A percentile compares a stretch with the other conserved stretches of the same genome.
These are phyloP conservation scores for Auxenochlorella protothecoides DNA, from an alignment of 139 green algal species.

Conservation along the genomic window DNA sequence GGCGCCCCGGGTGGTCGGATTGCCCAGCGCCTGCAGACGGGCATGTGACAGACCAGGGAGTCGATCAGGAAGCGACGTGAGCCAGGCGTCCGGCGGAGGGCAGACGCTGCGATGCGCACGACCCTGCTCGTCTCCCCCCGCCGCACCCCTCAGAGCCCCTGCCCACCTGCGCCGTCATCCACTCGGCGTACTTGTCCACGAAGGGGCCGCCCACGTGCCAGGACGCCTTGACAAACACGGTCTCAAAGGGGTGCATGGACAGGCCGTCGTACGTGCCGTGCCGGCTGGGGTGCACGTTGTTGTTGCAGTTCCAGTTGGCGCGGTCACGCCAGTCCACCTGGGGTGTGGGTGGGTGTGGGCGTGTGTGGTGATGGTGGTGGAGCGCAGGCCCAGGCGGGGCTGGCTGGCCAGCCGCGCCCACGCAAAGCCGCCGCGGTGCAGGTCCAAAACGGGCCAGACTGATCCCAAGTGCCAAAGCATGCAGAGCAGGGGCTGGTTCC, in stretches of 20 bases:
- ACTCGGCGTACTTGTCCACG: conserved; percentile 40
- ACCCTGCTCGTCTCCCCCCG: not conserved
- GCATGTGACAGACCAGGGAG: not conserved
- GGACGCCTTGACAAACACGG: conserved; percentile 64
- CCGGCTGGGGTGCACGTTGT: conserved; percentile 60
- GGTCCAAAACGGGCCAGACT: not conserved
- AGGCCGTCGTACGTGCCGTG: conserved; percentile 63
- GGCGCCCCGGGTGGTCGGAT: conserved; percentile 42
- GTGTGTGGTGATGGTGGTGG: not conserved
- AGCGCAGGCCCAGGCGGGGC: too few species aligned
- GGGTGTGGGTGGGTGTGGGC: not conserved
- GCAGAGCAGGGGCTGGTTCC: not conserved
- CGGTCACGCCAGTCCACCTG: conserved; percentile 35
- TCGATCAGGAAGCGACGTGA: too few species aligned
- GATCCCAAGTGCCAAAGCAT: not conserved
- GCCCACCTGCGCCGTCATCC: conserved; percentile 27
- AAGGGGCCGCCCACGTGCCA: conserved; percentile 69
- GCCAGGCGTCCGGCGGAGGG: not conserved
- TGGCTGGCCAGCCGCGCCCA: too few species aligned
- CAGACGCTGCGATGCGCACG: not conserved
- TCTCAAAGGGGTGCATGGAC: conserved; percentile 66
- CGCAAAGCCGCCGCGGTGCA: too few species aligned
- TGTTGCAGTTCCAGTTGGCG: conserved; percentile 54
- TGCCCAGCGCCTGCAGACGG: conserved; percentile 17
- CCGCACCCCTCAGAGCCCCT: not conserved